These are phyloP conservation scores for Zygotorulaspora danielsina DNA, from an alignment of 805 yeast genomes.

Conservation along the genomic window DNA sequence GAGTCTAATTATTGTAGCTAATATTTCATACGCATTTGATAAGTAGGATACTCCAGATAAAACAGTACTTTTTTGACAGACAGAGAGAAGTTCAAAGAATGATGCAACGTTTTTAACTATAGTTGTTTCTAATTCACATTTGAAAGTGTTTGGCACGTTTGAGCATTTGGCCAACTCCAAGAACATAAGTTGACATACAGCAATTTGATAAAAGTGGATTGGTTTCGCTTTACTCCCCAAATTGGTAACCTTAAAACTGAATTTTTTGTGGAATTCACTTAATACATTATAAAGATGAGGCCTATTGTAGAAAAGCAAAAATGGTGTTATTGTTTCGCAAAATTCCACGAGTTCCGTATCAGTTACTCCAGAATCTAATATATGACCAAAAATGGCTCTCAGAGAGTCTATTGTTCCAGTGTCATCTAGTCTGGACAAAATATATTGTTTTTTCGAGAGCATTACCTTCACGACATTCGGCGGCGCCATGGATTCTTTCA, in stretches of 20 bases:
- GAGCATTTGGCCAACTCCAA: constrained; percentile 26
- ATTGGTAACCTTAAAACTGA: constrained; percentile 25
- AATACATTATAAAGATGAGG: constrained; percentile 19
- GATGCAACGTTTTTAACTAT: constrained; percentile 27
- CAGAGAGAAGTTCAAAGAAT: constrained; percentile 27
- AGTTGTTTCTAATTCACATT: constrained; percentile 16
- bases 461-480: constrained; percentile 20
- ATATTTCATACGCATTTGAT: constrained; percentile 19
- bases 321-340: constrained; percentile 17
- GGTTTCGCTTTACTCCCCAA: constrained; percentile 28
- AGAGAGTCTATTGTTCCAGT: constrained; percentile 9
- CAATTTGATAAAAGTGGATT: constrained; percentile 32
- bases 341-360: constrained; percentile 25
- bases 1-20: constrained; percentile 17
- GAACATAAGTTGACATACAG: constrained; percentile 30
- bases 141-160: constrained; percentile 13
- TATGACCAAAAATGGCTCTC: constrained; percentile 18
- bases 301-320: constrained; percentile 21
- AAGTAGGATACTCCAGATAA: constrained; percentile 10
- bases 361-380: constrained; percentile 26
- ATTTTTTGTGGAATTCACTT: constrained; percentile 26
- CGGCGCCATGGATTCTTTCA: constrained; percentile 11
- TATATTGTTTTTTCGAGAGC: constrained; percentile 15
- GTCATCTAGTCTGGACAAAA: constrained; percentile 21
- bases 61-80: constrained; percentile 12